Conservation (phyloP, 73 alveolate genomes). For the Tetrahymena borealis region DNA sequence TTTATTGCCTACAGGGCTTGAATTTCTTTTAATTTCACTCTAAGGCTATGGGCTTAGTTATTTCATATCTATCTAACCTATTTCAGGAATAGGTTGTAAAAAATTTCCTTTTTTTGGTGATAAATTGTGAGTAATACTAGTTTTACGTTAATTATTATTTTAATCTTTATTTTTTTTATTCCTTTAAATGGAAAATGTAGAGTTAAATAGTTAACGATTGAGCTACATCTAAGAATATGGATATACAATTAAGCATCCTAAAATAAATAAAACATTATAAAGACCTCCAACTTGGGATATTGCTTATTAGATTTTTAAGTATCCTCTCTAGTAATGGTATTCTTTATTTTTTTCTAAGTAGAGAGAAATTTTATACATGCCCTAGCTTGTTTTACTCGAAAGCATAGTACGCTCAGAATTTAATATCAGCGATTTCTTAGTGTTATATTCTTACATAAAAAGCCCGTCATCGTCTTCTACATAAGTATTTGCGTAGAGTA, state of each 20-base stretch:
- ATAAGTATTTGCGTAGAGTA: neutral
- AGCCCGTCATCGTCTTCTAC: neutral
- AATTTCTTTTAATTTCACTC: no score
- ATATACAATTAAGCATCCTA: neutral
- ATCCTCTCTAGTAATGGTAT: neutral
- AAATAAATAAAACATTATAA: neutral
- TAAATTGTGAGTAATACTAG: no score
- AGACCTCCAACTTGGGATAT: neutral
- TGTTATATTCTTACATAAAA: neutral
- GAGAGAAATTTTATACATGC: neutral
- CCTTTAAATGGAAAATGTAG: neutral
- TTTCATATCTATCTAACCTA: no score
- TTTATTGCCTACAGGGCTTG: no score
- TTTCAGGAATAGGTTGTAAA: no score
- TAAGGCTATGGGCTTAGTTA: no score
- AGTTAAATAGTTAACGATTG: neutral
- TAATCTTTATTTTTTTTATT: neutral
- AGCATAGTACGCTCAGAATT: neutral
- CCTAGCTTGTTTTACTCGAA: neutral
- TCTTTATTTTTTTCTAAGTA: neutral
- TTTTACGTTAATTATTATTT: neutral
- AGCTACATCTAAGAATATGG: neutral
- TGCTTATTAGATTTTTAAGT: neutral
- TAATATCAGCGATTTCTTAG: neutral
- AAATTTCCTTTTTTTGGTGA: no score